Conservation (phyloP, 495 filamentous ascomycete species). For the Aspergillus sclerotiicarbonarius region DNA sequence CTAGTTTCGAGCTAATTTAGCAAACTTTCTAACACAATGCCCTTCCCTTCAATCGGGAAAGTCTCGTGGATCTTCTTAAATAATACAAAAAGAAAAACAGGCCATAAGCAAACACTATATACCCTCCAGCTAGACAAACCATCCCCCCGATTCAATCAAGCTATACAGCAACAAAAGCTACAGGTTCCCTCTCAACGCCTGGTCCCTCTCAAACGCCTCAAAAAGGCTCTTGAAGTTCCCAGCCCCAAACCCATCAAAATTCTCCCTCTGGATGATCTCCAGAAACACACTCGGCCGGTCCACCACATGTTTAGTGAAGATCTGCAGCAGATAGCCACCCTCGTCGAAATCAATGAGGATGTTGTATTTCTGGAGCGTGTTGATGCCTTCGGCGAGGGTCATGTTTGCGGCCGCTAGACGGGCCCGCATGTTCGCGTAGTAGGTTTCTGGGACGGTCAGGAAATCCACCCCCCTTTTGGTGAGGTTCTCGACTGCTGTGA, state of each 20-base stretch:
- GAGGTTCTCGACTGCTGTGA: slow-evolving; percentile 58
- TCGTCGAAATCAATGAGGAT: slow-evolving; percentile 81
- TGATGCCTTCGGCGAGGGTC: slow-evolving; percentile 61
- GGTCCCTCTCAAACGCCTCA: slow-evolving; percentile 78
- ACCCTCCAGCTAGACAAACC: not conserved
- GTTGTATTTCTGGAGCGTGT: slow-evolving; percentile 57
- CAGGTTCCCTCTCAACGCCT: slow-evolving; percentile 38
- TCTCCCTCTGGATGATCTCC: slow-evolving; percentile 74
- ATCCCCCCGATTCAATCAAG: not conserved
- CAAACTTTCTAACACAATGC: too few relatives aligned
- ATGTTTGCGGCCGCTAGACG: slow-evolving; percentile 45
- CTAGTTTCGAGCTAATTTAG: too few relatives aligned
- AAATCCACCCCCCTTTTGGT: slow-evolving; percentile 68
- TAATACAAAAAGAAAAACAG: too few relatives aligned
- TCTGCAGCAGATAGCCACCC: slow-evolving; percentile 67
- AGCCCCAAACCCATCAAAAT: slow-evolving; percentile 75
- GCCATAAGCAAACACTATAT: not conserved
- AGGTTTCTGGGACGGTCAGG: slow-evolving; percentile 69
- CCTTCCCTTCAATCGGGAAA: too few relatives aligned
- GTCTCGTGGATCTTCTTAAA: too few relatives aligned
- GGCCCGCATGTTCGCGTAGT: slow-evolving; percentile 61
- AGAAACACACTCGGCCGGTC: slow-evolving; percentile 80
- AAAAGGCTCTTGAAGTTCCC: slow-evolving; percentile 80
- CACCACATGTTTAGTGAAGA: slow-evolving; percentile 77
- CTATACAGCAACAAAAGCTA: not conserved